These are phyloP conservation scores for Boletellus ananiceps DNA, from an alignment of 768 basidiomycete genomes.

Conservation along the genomic window DNA sequence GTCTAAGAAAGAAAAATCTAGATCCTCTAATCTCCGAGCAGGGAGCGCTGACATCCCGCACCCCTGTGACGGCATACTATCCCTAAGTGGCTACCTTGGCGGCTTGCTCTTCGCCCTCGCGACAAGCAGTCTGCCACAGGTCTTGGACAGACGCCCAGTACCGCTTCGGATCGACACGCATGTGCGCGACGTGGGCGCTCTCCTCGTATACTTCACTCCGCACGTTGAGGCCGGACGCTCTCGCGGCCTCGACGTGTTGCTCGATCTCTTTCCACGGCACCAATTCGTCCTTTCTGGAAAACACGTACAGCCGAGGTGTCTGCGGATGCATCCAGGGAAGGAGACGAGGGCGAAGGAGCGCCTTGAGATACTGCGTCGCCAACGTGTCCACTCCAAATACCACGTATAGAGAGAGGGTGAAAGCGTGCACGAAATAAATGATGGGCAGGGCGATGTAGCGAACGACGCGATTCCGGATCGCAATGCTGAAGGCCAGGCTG, in stretches of 20 bases:
- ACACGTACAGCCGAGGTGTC: slow-evolving; percentile 36
- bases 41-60: too few species aligned
- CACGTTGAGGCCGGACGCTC: slow-evolving; percentile 22
- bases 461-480: slow-evolving; percentile 19
- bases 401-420: slow-evolving; percentile 7
- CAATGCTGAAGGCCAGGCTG: slow-evolving; percentile 19
- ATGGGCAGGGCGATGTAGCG: slow-evolving; percentile 12
- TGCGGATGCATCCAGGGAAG: slow-evolving; percentile 29
- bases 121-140: slow-evolving; percentile 19
- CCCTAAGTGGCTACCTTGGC: not conserved
- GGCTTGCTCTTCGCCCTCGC: not conserved
- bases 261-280: slow-evolving; percentile 28
- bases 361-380: slow-evolving; percentile 2
- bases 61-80: too few species aligned
- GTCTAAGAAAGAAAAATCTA: too few species aligned
- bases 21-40: too few species aligned
- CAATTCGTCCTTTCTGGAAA: slow-evolving; percentile 29
- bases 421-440: slow-evolving; percentile 11
- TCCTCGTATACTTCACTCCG: slow-evolving; percentile 30
- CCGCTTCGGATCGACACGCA: slow-evolving; percentile 25
- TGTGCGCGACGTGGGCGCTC: slow-evolving; percentile 34
- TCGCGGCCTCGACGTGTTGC: slow-evolving; percentile 24
- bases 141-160: slow-evolving; percentile 24
- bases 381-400: slow-evolving; percentile 18
- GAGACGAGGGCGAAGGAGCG: slow-evolving; percentile 20